Evolutionary conservation across 176 grass and related monocot genomes (phyloP).

Genomic region (Oryza rufipogon): DNA sequence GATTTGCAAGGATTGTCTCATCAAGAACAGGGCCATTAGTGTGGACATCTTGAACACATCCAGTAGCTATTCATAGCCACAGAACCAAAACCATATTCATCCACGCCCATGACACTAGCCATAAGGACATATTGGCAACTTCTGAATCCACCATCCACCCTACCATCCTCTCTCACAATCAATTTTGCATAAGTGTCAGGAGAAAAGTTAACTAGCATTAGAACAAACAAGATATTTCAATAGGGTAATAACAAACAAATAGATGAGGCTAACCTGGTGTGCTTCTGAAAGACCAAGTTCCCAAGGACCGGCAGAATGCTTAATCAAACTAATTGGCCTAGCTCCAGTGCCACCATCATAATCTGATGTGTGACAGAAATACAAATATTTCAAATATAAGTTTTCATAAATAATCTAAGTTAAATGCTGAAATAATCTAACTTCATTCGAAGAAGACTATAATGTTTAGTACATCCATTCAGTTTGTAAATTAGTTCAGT

Average conservation of each 20-base stretch:
- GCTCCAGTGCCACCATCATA: constrained; percentile 98
- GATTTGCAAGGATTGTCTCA: constrained; percentile 86
- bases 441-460: not conserved
- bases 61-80: constrained; percentile 99
- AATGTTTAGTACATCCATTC: constrained; percentile 2
- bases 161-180: constrained; percentile 91
- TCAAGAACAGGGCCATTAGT: constrained; percentile 95
- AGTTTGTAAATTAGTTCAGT: constrained; percentile 8
- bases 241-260: constrained; percentile 25
- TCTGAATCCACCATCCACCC: constrained; percentile 99
- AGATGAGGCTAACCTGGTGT: constrained; percentile 72
- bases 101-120: constrained; percentile 94
- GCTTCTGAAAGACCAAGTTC: constrained; percentile 99
- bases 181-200: constrained; percentile 90
- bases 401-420: not conserved
- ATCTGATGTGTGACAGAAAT: constrained; percentile 66
- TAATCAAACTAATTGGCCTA: constrained; percentile 98
- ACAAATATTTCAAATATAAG: constrained; percentile 12
- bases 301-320: constrained; percentile 98
- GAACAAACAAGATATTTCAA: constrained; percentile 40
- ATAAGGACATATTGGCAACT: constrained; percentile 89
- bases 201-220: constrained; percentile 40
- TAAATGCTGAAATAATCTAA: constrained; percentile 19
- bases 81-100: constrained; percentile 99
- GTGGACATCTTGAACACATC: constrained; percentile 95